Evolutionary conservation across 2,329 filamentous ascomycete genomes (phyloP).

Genomic region (Metarhizium album): DNA sequence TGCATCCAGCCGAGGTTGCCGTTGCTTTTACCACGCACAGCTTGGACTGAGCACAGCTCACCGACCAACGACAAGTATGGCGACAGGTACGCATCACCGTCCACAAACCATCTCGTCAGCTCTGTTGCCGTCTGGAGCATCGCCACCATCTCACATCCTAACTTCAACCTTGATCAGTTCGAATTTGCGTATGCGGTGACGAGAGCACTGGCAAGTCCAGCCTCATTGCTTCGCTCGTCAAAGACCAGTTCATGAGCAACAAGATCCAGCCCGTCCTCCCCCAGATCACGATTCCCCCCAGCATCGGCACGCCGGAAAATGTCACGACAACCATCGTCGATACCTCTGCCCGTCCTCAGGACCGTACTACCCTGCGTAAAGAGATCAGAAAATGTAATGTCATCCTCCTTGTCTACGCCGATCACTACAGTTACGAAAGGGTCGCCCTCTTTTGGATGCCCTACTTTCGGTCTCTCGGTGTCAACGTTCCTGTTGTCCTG

Average conservation of each 20-base stretch:
- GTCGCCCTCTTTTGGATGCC: conserved; percentile 98
- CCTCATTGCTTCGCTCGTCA: conserved; percentile 89
- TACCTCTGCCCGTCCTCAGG: conserved; percentile 88
- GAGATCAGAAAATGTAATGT: conserved; percentile 96
- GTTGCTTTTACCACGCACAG: conserved; percentile 1
- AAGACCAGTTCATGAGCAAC: conserved; percentile 89
- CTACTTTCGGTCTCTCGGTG: conserved; percentile 93
- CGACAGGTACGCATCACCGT: conserved; percentile 13
- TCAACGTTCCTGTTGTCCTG: conserved; percentile 93
- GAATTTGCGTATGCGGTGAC: conserved; percentile 93
- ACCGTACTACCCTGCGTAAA: conserved; percentile 78
- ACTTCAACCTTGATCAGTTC: conserved; percentile 38
- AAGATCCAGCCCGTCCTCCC: conserved; percentile 93
- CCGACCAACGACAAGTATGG: conserved; percentile 12
- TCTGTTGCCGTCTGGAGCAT: background rate
- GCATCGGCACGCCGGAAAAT: conserved; percentile 87
- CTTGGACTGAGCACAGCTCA: conserved; percentile 1
- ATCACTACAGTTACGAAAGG: conserved; percentile 97
- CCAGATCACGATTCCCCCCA: conserved; percentile 88
- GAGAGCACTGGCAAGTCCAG: conserved; percentile 92
- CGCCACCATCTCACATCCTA: conserved; percentile 2
- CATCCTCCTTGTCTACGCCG: conserved; percentile 91
- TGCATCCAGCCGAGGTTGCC: conserved; percentile 1
- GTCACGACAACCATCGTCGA: conserved; percentile 97
- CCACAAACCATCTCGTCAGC: background rate